A percentile compares a stretch with the other conserved stretches of the same genome.
Conservation (phyloP, 495 filamentous ascomycete species). For the Parathielavia appendiculata region DNA sequence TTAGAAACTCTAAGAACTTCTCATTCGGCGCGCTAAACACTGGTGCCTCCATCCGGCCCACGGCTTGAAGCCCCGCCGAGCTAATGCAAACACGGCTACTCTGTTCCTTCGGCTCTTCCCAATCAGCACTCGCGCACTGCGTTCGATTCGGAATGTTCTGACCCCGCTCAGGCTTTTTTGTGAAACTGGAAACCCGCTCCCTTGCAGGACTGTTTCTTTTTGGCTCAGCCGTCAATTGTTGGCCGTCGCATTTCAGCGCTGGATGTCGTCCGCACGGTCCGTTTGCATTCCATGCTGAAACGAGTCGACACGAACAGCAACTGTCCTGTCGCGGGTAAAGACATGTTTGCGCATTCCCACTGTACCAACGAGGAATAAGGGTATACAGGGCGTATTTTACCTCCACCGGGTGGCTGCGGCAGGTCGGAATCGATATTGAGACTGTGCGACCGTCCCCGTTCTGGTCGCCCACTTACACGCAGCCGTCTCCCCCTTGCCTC, state of each 20-base stretch:
- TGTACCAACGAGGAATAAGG: not conserved
- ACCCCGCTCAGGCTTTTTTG: not conserved
- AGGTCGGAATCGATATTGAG: not conserved
- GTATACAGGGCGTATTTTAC: not conserved
- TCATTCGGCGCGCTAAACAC: not conserved
- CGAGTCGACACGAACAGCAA: not conserved
- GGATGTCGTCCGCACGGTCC: too few species aligned
- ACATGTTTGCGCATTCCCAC: not conserved
- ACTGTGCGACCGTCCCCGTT: not conserved
- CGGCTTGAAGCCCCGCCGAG: constrained; percentile 4
- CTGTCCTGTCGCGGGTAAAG: not conserved
- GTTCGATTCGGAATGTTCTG: constrained; percentile 6
- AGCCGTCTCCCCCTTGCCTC: not conserved
- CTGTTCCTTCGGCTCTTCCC: constrained; percentile 1
- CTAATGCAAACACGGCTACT: constrained; percentile 3
- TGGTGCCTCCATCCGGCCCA: constrained; percentile 7
- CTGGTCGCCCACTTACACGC: not conserved
- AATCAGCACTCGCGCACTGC: constrained; percentile 16
- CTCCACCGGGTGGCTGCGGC: not conserved
- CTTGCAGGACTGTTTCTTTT: not conserved
- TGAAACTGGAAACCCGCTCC: not conserved
- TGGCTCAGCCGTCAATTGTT: not conserved
- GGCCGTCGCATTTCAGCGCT: too few species aligned
- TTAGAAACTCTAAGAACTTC: too few species aligned
- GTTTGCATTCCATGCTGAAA: not conserved